phyloP scores from a whole-genome alignment of 306 rosid genomes.

The Corylus heterophylla region DNA sequence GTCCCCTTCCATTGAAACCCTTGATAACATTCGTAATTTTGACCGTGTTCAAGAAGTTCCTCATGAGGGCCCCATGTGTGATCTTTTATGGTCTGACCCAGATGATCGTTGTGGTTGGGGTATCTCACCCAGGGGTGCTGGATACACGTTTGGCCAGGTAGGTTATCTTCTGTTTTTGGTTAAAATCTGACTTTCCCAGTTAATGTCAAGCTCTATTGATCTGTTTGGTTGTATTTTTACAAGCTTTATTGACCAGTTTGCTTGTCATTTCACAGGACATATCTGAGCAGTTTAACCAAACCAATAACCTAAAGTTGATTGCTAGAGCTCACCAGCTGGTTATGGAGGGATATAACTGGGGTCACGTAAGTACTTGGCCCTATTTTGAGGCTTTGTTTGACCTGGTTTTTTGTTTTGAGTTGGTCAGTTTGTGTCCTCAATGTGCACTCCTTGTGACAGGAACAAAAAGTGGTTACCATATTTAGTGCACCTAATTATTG shows the following conservation, averaged over 20 bases:
- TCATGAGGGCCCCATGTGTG: constrained; percentile 97
- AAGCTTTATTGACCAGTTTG: constrained; percentile 1
- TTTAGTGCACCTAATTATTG: constrained; percentile 96
- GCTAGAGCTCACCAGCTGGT: constrained; percentile 99
- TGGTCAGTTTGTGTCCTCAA: constrained; percentile 10
- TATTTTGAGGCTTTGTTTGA: not conserved
- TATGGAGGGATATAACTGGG: constrained; percentile 98
- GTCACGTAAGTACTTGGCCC: constrained; percentile 61
- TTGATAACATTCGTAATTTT: constrained; percentile 82
- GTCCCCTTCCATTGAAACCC: constrained; percentile 95
- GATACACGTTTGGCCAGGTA: constrained; percentile 97
- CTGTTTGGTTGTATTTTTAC: not conserved
- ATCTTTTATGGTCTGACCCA: constrained; percentile 95
- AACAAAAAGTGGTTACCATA: constrained; percentile 93
- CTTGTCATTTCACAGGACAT: constrained; percentile 54
- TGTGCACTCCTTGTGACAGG: constrained; percentile 44
- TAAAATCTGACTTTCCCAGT: not conserved
- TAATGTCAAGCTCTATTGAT: not conserved
- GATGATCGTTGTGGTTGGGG: constrained; percentile 99
- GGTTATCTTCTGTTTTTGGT: not conserved
- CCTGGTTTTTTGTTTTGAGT: constrained; percentile 10
- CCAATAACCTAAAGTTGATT: constrained; percentile 85
- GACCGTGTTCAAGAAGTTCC: constrained; percentile 99
- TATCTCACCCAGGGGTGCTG: constrained; percentile 95
- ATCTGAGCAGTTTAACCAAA: constrained; percentile 94